These are phyloP conservation scores for Populus alba DNA, from an alignment of 345 rosid species.

Conservation along the genomic window DNA sequence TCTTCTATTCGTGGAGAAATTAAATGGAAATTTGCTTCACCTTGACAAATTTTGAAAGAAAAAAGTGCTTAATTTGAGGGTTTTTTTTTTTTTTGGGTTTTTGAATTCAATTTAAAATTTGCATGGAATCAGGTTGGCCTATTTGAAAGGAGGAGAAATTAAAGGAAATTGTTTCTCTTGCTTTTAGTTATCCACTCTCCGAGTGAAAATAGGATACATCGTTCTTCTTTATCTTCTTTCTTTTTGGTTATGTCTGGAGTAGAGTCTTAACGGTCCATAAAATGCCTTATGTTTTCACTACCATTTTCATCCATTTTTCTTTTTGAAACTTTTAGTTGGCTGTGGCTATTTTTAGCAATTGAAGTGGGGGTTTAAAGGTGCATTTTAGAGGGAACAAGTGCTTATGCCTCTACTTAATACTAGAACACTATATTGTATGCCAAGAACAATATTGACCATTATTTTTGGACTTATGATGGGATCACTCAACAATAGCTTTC, in stretches of 20 bases:
- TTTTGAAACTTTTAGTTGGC: neutral
- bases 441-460: neutral
- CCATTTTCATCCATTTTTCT: neutral
- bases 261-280: neutral
- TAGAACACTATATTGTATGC: neutral
- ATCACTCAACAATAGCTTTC: neutral
- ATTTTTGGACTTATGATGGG: neutral
- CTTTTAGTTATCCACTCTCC: neutral
- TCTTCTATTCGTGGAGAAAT: neutral
- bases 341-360: constrained; percentile 7
- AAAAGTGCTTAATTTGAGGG: neutral
- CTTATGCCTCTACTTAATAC: neutral
- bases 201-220: too few relatives aligned
- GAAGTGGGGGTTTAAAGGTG: neutral
- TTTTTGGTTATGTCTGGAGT: neutral
- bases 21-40: neutral
- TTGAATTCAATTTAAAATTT: neutral
- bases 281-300: neutral
- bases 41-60: neutral
- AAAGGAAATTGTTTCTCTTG: neutral
- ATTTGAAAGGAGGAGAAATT: neutral
- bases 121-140: neutral
- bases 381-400: constrained; percentile 7
- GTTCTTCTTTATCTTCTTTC: neutral
- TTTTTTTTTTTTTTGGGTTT: neutral